Evolutionary conservation across 1,139 yeast genomes (phyloP).

Genomic region (Hyphopichia wangnamkhiaoensis): DNA sequence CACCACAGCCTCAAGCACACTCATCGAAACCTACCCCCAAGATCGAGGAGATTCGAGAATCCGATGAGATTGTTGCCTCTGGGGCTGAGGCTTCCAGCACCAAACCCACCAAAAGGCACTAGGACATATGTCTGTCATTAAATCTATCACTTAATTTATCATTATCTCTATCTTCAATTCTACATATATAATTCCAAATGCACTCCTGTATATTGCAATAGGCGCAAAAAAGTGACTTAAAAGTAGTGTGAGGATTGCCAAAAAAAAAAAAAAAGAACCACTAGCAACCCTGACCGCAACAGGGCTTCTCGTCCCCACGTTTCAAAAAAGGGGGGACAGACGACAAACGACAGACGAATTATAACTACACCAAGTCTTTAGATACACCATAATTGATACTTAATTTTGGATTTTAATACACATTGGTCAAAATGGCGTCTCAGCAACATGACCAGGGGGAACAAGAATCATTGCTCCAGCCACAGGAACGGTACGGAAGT

Average conservation of each 20-base stretch:
- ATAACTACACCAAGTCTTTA: too few relatives aligned
- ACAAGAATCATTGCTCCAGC: too few relatives aligned
- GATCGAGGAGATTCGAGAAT: conserved; percentile 3
- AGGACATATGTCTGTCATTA: neutral
- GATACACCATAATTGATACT: too few relatives aligned
- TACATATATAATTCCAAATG: too few relatives aligned
- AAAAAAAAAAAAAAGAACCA: neutral
- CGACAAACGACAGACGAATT: neutral
- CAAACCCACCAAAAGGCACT: conserved; percentile 21
- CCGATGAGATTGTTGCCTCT: conserved; percentile 9
- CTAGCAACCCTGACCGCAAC: conserved; percentile 2
- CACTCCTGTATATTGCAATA: too few relatives aligned
- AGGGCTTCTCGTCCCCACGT: neutral
- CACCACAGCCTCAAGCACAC: neutral
- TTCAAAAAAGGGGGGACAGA: neutral
- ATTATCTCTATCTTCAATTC: too few relatives aligned
- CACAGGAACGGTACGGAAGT: too few relatives aligned
- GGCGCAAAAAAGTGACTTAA: too few relatives aligned
- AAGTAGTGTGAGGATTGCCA: neutral
- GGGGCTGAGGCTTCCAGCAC: conserved; percentile 27
- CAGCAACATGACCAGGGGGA: too few relatives aligned
- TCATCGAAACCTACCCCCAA: neutral
- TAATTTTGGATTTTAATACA: too few relatives aligned
- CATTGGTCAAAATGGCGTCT: too few relatives aligned
- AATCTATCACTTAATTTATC: too few relatives aligned